Percentiles rank a stretch among this genome's conserved stretches.
Conservation (phyloP, 2,329 filamentous ascomycete species). For the Myriangium duriaei region DNA sequence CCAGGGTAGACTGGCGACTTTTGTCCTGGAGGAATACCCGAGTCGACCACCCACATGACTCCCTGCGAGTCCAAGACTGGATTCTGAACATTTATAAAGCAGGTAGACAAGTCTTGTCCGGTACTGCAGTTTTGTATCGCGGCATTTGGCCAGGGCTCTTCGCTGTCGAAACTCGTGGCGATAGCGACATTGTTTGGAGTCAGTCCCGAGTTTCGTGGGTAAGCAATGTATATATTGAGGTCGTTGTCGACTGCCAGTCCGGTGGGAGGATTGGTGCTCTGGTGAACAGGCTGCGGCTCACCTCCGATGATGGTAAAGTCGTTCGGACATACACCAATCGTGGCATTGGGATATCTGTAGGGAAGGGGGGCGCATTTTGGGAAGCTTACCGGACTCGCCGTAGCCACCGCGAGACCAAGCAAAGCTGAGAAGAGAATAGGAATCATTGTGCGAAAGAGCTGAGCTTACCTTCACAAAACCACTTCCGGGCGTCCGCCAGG, state of each 20-base stretch:
- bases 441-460: no score
- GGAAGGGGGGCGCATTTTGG: slow-evolving; percentile 3
- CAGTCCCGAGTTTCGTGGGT: slow-evolving; percentile 28
- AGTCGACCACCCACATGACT: slow-evolving; percentile 31
- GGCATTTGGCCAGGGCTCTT: slow-evolving; percentile 29
- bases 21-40: slow-evolving; percentile 25
- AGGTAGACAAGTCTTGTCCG: slow-evolving; percentile 27
- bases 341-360: slow-evolving; percentile 1
- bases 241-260: slow-evolving; percentile 28
- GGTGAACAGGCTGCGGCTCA: slow-evolving; percentile 26
- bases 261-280: slow-evolving; percentile 26
- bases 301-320: slow-evolving; percentile 28
- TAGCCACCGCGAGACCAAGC: no score
- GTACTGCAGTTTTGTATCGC: slow-evolving; percentile 28
- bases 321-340: slow-evolving; percentile 17
- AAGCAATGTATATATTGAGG: slow-evolving; percentile 30
- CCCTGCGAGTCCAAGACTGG: slow-evolving; percentile 29
- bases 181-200: slow-evolving; percentile 28
- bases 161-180: slow-evolving; percentile 26
- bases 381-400: no score
- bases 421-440: no score
- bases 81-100: slow-evolving; percentile 36
- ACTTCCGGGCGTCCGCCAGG: no score
- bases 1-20: slow-evolving; percentile 22
- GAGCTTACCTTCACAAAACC: no score